phyloP scores from a whole-genome alignment of 306 rosid genomes.

The Vigna angularis region DNA sequence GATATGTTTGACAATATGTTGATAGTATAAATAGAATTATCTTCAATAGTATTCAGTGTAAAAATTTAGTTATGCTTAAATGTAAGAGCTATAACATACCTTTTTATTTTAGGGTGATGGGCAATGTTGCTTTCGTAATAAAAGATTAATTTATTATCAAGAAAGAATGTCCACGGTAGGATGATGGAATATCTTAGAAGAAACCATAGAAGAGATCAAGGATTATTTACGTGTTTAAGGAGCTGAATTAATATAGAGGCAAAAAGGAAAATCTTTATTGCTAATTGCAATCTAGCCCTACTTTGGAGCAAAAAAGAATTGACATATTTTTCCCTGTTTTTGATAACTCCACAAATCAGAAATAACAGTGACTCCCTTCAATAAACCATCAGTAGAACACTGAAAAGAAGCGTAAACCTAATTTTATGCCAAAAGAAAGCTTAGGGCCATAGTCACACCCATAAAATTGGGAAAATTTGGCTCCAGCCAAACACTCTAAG shows the following conservation, averaged over 20 bases:
- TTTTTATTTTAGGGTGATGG: not conserved
- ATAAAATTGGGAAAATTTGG: no score
- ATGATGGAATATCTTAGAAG: not conserved
- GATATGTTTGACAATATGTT: conserved; percentile 16
- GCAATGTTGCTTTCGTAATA: not conserved
- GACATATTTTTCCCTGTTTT: not conserved
- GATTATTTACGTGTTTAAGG: not conserved
- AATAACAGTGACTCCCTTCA: not conserved
- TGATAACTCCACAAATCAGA: not conserved
- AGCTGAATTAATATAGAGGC: not conserved
- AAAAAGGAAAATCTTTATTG: no score
- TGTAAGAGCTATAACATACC: not conserved
- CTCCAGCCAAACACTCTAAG: no score
- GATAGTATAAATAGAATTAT: conserved; percentile 1
- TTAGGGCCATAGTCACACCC: not conserved
- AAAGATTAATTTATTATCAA: not conserved
- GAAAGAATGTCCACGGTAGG: not conserved
- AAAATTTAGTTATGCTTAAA: not conserved
- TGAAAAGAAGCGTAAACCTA: not conserved
- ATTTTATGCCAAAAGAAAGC: not conserved
- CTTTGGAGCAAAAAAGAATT: no score
- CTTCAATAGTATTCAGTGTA: conserved; percentile 4
- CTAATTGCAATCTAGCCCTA: not conserved
- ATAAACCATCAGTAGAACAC: not conserved
- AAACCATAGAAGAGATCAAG: not conserved